Conservation (phyloP, 768 basidiomycete genomes). For the Lactarius hatsudake region DNA sequence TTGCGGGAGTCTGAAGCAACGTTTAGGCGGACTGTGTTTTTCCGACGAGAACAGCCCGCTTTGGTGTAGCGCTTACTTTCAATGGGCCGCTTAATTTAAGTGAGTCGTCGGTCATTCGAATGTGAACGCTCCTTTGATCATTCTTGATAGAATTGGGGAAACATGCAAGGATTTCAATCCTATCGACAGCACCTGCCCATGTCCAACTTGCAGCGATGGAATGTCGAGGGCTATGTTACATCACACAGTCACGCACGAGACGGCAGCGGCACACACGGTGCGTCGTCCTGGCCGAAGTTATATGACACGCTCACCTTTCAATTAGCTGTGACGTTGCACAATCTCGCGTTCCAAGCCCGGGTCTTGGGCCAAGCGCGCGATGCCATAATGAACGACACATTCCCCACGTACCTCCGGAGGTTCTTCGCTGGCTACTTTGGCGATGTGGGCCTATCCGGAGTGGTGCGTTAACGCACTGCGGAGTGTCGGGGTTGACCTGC, state of each 20-base stretch:
- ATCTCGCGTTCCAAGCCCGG: slow-evolving; percentile 81
- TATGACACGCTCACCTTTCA: slow-evolving; percentile 12
- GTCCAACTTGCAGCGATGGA: slow-evolving; percentile 74
- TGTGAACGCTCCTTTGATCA: neutral
- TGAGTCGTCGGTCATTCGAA: slow-evolving; percentile 36
- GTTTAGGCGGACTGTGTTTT: slow-evolving; percentile 87
- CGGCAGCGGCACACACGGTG: slow-evolving; percentile 84
- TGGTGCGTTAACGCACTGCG: slow-evolving; percentile 87
- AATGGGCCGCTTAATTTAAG: slow-evolving; percentile 81
- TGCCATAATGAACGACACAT: slow-evolving; percentile 73
- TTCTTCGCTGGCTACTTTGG: slow-evolving; percentile 83
- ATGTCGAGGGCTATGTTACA: slow-evolving; percentile 74
- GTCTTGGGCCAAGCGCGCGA: slow-evolving; percentile 84
- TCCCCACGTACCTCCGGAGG: slow-evolving; percentile 69
- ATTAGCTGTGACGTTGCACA: slow-evolving; percentile 76
- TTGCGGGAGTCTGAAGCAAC: neutral
- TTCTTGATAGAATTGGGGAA: slow-evolving; percentile 55
- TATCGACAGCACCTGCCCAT: slow-evolving; percentile 78
- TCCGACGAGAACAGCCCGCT: slow-evolving; percentile 87
- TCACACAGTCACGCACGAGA: slow-evolving; percentile 75
- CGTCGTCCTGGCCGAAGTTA: slow-evolving; percentile 12
- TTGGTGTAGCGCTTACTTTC: slow-evolving; percentile 85
- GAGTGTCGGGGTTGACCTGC: slow-evolving; percentile 79
- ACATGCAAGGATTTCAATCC: slow-evolving; percentile 64
- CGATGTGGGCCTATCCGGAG: slow-evolving; percentile 71